These are phyloP conservation scores for Clohesyomyces aquaticus DNA, from an alignment of 495 filamentous ascomycete species.

Conservation along the genomic window DNA sequence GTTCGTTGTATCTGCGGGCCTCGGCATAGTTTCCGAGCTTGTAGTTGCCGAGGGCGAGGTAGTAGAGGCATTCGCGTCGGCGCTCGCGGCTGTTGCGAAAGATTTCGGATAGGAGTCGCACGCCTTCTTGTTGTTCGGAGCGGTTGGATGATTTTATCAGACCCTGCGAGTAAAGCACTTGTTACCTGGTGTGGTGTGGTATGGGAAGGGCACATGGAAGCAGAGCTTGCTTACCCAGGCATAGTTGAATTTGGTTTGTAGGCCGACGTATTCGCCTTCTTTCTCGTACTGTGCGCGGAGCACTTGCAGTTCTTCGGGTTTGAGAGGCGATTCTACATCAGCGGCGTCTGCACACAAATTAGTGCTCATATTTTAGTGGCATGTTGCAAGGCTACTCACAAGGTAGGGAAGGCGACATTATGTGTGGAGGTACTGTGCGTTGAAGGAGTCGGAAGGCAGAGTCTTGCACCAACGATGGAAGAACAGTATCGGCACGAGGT, in stretches of 20 bases:
- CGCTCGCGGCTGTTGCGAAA: conserved; percentile 90
- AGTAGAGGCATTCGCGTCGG: conserved; percentile 95
- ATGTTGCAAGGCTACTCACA: conserved; percentile 29
- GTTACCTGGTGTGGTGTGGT: conserved; percentile 1
- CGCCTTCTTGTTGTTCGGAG: conserved; percentile 89
- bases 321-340: conserved; percentile 93
- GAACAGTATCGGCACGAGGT: too few relatives aligned
- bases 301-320: conserved; percentile 86
- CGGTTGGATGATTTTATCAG: conserved; percentile 88
- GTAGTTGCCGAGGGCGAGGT: conserved; percentile 94
- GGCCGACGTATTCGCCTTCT: conserved; percentile 92
- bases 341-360: conserved; percentile 72
- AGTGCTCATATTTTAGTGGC: conserved; percentile 40
- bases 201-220: conserved; percentile 4
- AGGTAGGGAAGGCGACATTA: conserved; percentile 41
- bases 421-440: not conserved
- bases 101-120: conserved; percentile 92
- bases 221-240: conserved; percentile 74
- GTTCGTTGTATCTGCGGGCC: conserved; percentile 90
- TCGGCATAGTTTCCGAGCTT: conserved; percentile 97
- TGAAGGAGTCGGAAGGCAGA: not conserved
- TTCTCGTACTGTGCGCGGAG: conserved; percentile 92
- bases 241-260: conserved; percentile 99
- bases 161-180: conserved; percentile 60
- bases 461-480: too few relatives aligned